These are phyloP conservation scores for Naematelia encephala DNA, from an alignment of 768 basidiomycete genomes.

Conservation along the genomic window DNA sequence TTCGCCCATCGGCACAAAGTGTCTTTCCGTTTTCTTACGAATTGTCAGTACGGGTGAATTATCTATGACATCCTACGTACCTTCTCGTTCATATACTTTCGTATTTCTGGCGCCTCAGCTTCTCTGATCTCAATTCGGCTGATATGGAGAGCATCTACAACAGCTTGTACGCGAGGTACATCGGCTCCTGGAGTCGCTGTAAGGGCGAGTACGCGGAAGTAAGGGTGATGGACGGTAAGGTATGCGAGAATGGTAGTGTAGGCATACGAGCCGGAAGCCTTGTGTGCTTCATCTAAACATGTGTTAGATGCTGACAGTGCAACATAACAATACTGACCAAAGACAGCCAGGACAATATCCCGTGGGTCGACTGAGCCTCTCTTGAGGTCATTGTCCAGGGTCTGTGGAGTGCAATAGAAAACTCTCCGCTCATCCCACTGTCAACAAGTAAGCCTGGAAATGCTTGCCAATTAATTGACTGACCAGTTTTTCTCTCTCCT, in stretches of 20 bases:
- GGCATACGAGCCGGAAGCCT: slow-evolving; percentile 86
- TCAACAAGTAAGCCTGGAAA: neutral
- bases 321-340: slow-evolving; percentile 63
- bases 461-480: neutral
- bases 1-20: slow-evolving; percentile 70
- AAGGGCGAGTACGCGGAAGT: slow-evolving; percentile 86
- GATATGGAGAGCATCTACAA: slow-evolving; percentile 91
- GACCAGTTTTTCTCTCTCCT: slow-evolving; percentile 28
- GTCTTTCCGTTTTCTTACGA: slow-evolving; percentile 66
- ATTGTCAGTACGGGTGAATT: neutral
- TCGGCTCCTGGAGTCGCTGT: slow-evolving; percentile 91
- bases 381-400: slow-evolving; percentile 78
- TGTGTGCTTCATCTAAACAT: slow-evolving; percentile 82
- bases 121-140: slow-evolving; percentile 91
- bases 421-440: slow-evolving; percentile 57
- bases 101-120: slow-evolving; percentile 82
- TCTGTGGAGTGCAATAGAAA: slow-evolving; percentile 96
- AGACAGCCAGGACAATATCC: slow-evolving; percentile 80
- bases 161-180: slow-evolving; percentile 77
- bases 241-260: slow-evolving; percentile 84
- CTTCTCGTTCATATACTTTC: slow-evolving; percentile 83
- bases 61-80: slow-evolving; percentile 51
- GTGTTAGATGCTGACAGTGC: neutral
- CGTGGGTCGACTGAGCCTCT: slow-evolving; percentile 69
- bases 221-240: slow-evolving; percentile 89